Evolutionary conservation across 441 rosid genomes (phyloP).

Genomic region (Aleurites moluccanus): DNA sequence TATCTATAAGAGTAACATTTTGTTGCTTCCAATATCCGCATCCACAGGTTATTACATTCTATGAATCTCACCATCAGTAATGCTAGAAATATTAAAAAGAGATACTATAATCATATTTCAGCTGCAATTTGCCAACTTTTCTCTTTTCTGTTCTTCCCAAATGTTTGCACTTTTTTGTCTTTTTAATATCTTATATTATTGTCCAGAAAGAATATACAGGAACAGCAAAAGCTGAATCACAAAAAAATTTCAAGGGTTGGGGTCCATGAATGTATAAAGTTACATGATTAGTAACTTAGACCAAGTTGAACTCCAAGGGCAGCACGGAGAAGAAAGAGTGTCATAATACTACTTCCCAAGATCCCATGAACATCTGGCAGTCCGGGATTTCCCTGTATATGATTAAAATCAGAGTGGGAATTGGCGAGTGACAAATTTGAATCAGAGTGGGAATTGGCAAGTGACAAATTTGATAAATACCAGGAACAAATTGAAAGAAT

Average conservation of each 20-base stretch:
- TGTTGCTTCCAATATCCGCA: too few relatives aligned
- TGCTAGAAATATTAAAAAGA: too few relatives aligned
- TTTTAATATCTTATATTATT: too few relatives aligned
- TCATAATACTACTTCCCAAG: slow-evolving; percentile 91
- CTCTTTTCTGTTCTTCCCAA: too few relatives aligned
- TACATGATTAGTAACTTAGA: slow-evolving; percentile 51
- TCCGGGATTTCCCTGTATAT: slow-evolving; percentile 70
- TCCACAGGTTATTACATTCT: too few relatives aligned
- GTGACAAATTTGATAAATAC: not conserved
- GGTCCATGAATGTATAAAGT: not conserved
- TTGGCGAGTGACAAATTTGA: not conserved
- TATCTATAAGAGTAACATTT: too few relatives aligned
- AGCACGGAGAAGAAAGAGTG: slow-evolving; percentile 72
- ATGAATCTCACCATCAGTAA: too few relatives aligned
- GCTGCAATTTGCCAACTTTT: too few relatives aligned
- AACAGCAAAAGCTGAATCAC: not conserved
- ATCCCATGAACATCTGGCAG: slow-evolving; percentile 77
- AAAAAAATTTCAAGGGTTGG: not conserved
- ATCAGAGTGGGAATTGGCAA: not conserved
- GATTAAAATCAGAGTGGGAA: not conserved
- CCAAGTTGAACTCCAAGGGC: slow-evolving; percentile 85
- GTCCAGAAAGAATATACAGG: not conserved
- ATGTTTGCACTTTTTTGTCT: too few relatives aligned
- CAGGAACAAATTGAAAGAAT: not conserved
- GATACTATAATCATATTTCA: too few relatives aligned